Percentiles rank a stretch among this genome's conserved stretches.
phyloP scores from a whole-genome alignment of 192 early-diverging fungal species.

The Podochytrium sp. region DNA sequence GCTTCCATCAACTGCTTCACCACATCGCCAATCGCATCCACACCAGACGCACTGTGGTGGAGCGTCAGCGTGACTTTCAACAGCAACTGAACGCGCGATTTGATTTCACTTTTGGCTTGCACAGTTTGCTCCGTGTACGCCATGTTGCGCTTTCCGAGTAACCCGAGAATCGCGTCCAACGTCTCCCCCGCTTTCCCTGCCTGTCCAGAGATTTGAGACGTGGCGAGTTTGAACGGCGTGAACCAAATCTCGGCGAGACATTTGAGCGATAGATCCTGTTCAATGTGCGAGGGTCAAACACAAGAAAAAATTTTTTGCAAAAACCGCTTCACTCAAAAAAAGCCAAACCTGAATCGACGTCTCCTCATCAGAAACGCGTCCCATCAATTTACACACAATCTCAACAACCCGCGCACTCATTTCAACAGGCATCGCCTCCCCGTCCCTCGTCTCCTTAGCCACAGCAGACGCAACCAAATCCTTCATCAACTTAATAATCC shows the following conservation, averaged over 20 bases:
- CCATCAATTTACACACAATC: slow-evolving; percentile 37
- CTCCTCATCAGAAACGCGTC: slow-evolving; percentile 49
- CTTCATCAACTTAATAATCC: slow-evolving; percentile 76
- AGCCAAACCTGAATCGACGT: slow-evolving; percentile 43
- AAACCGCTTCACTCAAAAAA: neutral
- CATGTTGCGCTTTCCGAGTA: neutral
- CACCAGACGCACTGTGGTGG: neutral
- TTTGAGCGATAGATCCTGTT: slow-evolving; percentile 73
- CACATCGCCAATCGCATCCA: slow-evolving; percentile 28
- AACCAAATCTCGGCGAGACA: slow-evolving; percentile 77
- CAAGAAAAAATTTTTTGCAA: too few relatives aligned
- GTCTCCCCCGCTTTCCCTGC: neutral
- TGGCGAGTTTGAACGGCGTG: slow-evolving; percentile 46
- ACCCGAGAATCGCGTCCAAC: neutral
- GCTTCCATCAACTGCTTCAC: slow-evolving; percentile 10
- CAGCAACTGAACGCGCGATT: slow-evolving; percentile 26
- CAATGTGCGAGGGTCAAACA: neutral
- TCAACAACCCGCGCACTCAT: slow-evolving; percentile 31
- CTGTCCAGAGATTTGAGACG: slow-evolving; percentile 5
- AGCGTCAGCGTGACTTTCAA: slow-evolving; percentile 11
- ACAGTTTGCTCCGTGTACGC: slow-evolving; percentile 13
- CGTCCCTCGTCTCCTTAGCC: neutral
- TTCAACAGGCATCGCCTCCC: neutral
- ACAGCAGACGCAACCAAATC: slow-evolving; percentile 63
- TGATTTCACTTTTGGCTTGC: slow-evolving; percentile 24